A percentile compares a stretch with the other conserved stretches of the same genome.
phyloP scores from a whole-genome alignment of 495 filamentous ascomycete species.

The Penicillium antarcticum region DNA sequence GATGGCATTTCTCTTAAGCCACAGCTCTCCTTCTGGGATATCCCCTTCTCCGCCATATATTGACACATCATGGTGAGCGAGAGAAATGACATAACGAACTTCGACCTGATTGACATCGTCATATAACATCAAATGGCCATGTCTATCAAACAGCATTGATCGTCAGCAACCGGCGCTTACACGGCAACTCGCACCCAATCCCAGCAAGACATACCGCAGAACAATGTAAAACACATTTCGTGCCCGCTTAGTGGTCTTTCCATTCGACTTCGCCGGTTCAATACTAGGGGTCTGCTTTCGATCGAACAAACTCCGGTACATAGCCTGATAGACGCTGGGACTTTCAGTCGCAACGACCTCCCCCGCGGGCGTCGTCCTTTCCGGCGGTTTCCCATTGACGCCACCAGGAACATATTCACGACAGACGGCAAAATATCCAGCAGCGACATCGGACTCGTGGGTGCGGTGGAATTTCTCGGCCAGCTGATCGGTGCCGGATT shows the following conservation, averaged over 20 bases:
- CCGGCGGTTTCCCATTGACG: slow-evolving; percentile 85
- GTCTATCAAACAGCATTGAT: slow-evolving; percentile 48
- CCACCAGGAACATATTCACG: slow-evolving; percentile 88
- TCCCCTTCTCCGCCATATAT: slow-evolving; percentile 78
- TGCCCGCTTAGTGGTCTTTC: slow-evolving; percentile 66
- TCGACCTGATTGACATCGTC: slow-evolving; percentile 87
- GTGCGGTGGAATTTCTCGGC: slow-evolving; percentile 53
- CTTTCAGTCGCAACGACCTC: slow-evolving; percentile 68
- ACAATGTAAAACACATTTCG: slow-evolving; percentile 95
- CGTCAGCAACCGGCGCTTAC: slow-evolving; percentile 14
- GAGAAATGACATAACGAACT: slow-evolving; percentile 89
- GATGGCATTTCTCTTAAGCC: slow-evolving; percentile 93
- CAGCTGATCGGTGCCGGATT: slow-evolving; percentile 47
- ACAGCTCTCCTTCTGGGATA: slow-evolving; percentile 89
- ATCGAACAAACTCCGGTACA: slow-evolving; percentile 96
- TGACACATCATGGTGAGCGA: slow-evolving; percentile 81
- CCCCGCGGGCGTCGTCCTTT: slow-evolving; percentile 78
- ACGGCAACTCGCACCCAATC: background rate
- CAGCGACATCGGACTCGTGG: slow-evolving; percentile 78
- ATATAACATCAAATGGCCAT: slow-evolving; percentile 96
- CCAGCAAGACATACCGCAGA: slow-evolving; percentile 57
- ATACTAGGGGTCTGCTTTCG: slow-evolving; percentile 61
- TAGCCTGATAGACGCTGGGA: slow-evolving; percentile 92
- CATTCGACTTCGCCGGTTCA: slow-evolving; percentile 43
- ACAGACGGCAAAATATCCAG: slow-evolving; percentile 92